phyloP scores from a whole-genome alignment of 2,329 filamentous ascomycete species.

The Colletotrichum sp. region DNA sequence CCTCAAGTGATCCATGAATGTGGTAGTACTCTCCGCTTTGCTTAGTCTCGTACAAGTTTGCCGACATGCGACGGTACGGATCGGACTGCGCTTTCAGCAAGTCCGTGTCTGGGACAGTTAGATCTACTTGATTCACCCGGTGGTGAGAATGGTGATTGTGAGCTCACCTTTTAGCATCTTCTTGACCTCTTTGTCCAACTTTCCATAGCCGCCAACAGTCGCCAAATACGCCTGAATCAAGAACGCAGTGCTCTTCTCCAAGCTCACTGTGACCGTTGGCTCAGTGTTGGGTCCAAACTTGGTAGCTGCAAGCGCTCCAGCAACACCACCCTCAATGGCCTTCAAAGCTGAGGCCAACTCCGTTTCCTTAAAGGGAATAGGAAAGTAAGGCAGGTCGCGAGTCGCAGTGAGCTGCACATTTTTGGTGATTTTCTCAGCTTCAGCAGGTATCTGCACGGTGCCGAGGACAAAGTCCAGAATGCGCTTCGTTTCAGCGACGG shows the following conservation, averaged over 20 bases:
- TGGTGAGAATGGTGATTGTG: not conserved
- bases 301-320: slow-evolving; percentile 33
- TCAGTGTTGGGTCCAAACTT: slow-evolving; percentile 16
- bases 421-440: slow-evolving; percentile 25
- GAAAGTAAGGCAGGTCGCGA: slow-evolving; percentile 46
- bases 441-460: slow-evolving; percentile 31
- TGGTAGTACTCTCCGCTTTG: slow-evolving; percentile 73
- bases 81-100: slow-evolving; percentile 73
- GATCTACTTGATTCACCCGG: not conserved
- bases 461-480: slow-evolving; percentile 33
- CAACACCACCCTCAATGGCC: slow-evolving; percentile 43
- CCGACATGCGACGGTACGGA: slow-evolving; percentile 73
- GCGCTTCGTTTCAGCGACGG: slow-evolving; percentile 26
- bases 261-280: slow-evolving; percentile 32
- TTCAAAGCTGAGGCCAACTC: slow-evolving; percentile 49
- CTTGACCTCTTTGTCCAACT: slow-evolving; percentile 39
- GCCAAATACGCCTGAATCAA: slow-evolving; percentile 42
- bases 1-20: slow-evolving; percentile 77
- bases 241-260: slow-evolving; percentile 48
- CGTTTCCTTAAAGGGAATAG: slow-evolving; percentile 52
- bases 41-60: slow-evolving; percentile 74
- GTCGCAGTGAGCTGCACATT: slow-evolving; percentile 36
- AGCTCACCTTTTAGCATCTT: slow-evolving; percentile 32
- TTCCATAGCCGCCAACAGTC: slow-evolving; percentile 40
- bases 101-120: slow-evolving; percentile 65